Base-by-base conservation (phyloP, 2,329 filamentous ascomycete genomes). In the Fusarium fracticaudum region DNA sequence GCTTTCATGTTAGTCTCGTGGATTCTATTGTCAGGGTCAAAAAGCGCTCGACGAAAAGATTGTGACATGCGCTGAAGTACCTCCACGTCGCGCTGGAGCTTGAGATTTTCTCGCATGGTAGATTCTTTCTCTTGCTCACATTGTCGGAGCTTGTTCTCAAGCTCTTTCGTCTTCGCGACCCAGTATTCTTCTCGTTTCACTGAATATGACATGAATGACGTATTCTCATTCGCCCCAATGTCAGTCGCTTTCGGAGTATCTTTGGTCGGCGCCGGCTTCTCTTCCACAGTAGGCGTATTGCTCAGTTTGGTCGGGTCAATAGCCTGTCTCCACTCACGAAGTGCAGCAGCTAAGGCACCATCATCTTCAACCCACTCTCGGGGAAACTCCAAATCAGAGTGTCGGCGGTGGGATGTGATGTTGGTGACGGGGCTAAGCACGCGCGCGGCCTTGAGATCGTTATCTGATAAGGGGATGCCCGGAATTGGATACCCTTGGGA, bases 201-300 rank as follows among this genome's bases (percentile, higher is more conserved):
- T 1, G n/a, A 20, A 10, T 9, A 20, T 15, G 31, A 15, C 12
- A 20, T 20, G n/a, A 20, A 20, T 3, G 48, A 15, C 17, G 6
- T 5, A 8, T 53, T 5, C 6, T 8, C 6, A 3, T 14, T 1
- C 14, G n/a, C 6, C 12, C 11, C 17, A 5, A 14, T 6, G 8
- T 11, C 48, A 51, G 15, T 12, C 17, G 20, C n/a, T 20, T 4
- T 35, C 1, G 6, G 6, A 1, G n/a, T 15, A 8, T 15, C 1
- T 20, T 13, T 20, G 12, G 8, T 13, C 6, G 15, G 31, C 9
- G 1, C 8, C 4, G 9, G n/a, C 1, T 4, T 20, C 8, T 35
- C 12, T 11, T 11, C 4, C 12, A 20, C 0, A 7, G 9, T 2
- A 9, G 18, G 0, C 6, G 12, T 4, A 8, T 20, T 11, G 12